Percentiles rank a stretch among this genome's conserved stretches.
Conservation (phyloP, 768 basidiomycete species). For the Russula sp. region DNA sequence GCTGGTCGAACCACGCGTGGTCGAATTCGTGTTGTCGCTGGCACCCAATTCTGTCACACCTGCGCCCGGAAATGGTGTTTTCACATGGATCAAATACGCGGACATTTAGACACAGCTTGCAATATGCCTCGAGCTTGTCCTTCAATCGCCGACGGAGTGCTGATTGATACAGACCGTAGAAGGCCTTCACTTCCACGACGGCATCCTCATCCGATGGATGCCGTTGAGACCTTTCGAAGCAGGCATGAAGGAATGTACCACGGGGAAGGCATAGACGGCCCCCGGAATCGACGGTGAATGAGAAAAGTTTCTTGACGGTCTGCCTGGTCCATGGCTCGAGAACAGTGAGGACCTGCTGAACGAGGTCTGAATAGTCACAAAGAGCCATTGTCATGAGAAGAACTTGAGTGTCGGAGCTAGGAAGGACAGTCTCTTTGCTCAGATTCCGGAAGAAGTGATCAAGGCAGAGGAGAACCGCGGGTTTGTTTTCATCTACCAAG, state of each 20-base stretch:
- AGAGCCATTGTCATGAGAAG: not conserved
- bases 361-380: constrained; percentile 2
- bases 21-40: constrained; percentile 11
- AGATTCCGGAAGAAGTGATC: constrained; percentile 12
- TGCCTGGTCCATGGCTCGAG: not conserved
- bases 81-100: constrained; percentile 20
- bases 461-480: constrained; percentile 19
- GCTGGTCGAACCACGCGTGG: constrained; percentile 12
- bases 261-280: constrained; percentile 10
- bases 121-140: constrained; percentile 2
- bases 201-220: not conserved
- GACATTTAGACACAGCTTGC: constrained; percentile 1
- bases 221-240: not conserved
- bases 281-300: constrained; percentile 1
- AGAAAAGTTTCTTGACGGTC: constrained; percentile 3
- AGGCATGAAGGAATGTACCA: constrained; percentile 8
- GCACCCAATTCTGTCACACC: constrained; percentile 12
- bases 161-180: constrained; percentile 1
- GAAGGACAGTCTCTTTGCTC: not conserved
- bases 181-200: not conserved
- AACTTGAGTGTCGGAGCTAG: not conserved
- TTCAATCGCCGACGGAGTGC: constrained; percentile 9
- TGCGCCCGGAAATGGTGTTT: not conserved
- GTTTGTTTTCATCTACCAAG: not conserved
- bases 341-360: not conserved